Percentiles rank a stretch among this genome's conserved stretches.
phyloP scores from a whole-genome alignment of 805 yeast species.

The Kodamaea restingae region DNA sequence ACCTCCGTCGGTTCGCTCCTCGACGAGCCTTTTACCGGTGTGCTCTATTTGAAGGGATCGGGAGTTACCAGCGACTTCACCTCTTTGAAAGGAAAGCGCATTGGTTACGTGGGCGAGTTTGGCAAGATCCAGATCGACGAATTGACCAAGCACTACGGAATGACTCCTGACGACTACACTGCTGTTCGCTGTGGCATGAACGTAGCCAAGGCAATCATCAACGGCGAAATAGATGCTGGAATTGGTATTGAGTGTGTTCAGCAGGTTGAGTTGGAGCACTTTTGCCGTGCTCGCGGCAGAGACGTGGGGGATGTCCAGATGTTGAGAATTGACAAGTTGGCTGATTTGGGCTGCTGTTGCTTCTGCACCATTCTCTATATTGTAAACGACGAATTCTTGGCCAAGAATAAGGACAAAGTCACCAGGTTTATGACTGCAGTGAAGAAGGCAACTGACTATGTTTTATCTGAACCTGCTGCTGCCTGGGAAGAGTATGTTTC shows the following conservation, averaged over 20 bases:
- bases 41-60: slow-evolving; percentile 46
- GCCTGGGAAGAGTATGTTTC: slow-evolving; percentile 46
- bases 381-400: slow-evolving; percentile 47
- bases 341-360: slow-evolving; percentile 57
- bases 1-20: slow-evolving; percentile 52
- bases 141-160: slow-evolving; percentile 51
- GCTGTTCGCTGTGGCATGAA: slow-evolving; percentile 61
- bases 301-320: slow-evolving; percentile 46
- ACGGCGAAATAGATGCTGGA: slow-evolving; percentile 55
- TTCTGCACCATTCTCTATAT: slow-evolving; percentile 55
- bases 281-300: slow-evolving; percentile 40
- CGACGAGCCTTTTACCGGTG: slow-evolving; percentile 58
- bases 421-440: slow-evolving; percentile 43
- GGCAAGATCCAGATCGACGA: slow-evolving; percentile 58
- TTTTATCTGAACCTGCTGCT: slow-evolving; percentile 39
- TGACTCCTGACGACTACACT: slow-evolving; percentile 53
- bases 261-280: slow-evolving; percentile 54
- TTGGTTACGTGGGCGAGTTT: slow-evolving; percentile 58
- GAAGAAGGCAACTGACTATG: slow-evolving; percentile 49
- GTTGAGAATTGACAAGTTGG: slow-evolving; percentile 53
- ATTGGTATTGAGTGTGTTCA: slow-evolving; percentile 58
- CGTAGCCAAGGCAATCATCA: slow-evolving; percentile 52
- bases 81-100: slow-evolving; percentile 48
- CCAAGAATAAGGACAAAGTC: slow-evolving; percentile 44
- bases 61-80: slow-evolving; percentile 51